Conservation (phyloP, 768 basidiomycete genomes). For the Peribolospora kevripleyi region DNA sequence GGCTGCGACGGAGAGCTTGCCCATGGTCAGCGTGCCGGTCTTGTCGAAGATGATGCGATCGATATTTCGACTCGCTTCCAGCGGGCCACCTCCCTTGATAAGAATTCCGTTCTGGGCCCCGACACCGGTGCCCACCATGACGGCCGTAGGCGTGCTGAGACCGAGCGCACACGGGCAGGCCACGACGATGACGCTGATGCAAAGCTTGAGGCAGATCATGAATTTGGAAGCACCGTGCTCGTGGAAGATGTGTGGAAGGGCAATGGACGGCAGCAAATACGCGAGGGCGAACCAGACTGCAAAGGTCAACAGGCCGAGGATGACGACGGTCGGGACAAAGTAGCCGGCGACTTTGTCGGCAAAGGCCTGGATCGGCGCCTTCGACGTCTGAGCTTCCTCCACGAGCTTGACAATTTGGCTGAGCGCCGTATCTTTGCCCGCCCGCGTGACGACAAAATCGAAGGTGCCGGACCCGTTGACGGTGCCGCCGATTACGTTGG, state of each 20-base stretch:
- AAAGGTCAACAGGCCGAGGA: conserved; percentile 59
- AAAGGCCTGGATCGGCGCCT: conserved; percentile 93
- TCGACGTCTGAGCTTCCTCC: conserved; percentile 91
- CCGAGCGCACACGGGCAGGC: conserved; percentile 96
- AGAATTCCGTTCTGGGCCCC: conserved; percentile 91
- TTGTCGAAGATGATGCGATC: conserved; percentile 76
- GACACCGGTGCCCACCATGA: conserved; percentile 97
- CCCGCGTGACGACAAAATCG: conserved; percentile 83
- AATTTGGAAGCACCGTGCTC: conserved; percentile 54
- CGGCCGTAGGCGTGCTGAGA: conserved; percentile 84
- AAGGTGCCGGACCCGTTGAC: conserved; percentile 93
- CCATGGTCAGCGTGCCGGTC: conserved; percentile 88
- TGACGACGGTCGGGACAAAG: conserved; percentile 80
- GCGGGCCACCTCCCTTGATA: conserved; percentile 85
- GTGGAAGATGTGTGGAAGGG: conserved; percentile 63
- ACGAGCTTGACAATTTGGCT: conserved; percentile 91
- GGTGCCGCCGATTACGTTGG: conserved; percentile 81
- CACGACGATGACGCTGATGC: conserved; percentile 92
- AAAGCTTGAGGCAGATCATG: conserved; percentile 81
- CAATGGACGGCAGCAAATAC: conserved; percentile 29
- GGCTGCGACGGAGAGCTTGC: conserved; percentile 62
- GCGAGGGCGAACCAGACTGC: conserved; percentile 56
- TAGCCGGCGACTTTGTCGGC: conserved; percentile 82
- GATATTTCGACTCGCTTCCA: conserved; percentile 70
- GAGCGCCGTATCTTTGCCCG: conserved; percentile 86